These are phyloP conservation scores for Rugonectria rugulosa DNA, from an alignment of 2,329 filamentous ascomycete species.

Conservation along the genomic window DNA sequence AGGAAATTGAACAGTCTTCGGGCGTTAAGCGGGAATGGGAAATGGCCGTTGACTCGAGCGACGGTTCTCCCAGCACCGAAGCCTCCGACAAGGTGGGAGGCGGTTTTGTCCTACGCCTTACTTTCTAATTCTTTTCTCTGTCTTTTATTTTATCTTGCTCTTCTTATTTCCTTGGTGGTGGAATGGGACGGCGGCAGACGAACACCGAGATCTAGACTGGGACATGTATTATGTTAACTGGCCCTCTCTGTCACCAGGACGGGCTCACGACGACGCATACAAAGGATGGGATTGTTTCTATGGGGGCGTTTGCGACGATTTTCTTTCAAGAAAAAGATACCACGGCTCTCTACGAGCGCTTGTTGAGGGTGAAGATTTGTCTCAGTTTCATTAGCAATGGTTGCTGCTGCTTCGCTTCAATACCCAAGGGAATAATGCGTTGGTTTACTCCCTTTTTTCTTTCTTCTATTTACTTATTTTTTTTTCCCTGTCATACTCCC, in stretches of 20 bases:
- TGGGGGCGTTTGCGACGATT: slow-evolving; percentile 34
- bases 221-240: slow-evolving; percentile 32
- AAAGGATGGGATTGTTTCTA: slow-evolving; percentile 31
- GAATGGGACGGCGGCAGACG: slow-evolving; percentile 23
- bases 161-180: not conserved
- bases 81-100: slow-evolving; percentile 30
- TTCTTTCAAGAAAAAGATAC: slow-evolving; percentile 36
- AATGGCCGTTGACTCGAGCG: slow-evolving; percentile 63
- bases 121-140: slow-evolving; percentile 47
- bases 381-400: slow-evolving; percentile 12
- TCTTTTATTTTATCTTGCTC: slow-evolving; percentile 1
- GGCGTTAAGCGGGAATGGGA: slow-evolving; percentile 66
- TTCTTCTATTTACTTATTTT: not conserved
- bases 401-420: slow-evolving; percentile 18
- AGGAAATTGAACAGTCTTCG: slow-evolving; percentile 47
- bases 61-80: slow-evolving; percentile 32
- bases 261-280: slow-evolving; percentile 35
- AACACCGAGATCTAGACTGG: slow-evolving; percentile 34
- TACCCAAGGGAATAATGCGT: slow-evolving; percentile 21
- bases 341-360: slow-evolving; percentile 31
- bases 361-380: slow-evolving; percentile 15
- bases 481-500: too few relatives aligned
- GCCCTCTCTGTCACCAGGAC: slow-evolving; percentile 35
- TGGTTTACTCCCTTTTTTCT: slow-evolving; percentile 2
- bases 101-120: slow-evolving; percentile 55